A percentile compares a stretch with the other conserved stretches of the same genome.
Conservation (phyloP, 2,329 filamentous ascomycete genomes). For the Balansia obtecta region DNA sequence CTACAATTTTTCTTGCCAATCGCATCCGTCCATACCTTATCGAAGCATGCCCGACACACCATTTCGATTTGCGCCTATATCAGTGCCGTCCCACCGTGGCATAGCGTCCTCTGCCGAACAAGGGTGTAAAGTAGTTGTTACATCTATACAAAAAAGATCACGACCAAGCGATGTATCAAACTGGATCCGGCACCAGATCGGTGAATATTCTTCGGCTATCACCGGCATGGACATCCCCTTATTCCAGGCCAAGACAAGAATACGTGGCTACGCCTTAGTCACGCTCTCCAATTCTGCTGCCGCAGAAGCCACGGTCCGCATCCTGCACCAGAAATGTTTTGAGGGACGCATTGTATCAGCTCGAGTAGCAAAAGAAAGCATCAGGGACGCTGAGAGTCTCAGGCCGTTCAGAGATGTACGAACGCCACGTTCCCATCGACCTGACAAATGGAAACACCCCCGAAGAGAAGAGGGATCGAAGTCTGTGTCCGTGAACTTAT, state of each 20-base stretch:
- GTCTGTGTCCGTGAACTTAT: neutral
- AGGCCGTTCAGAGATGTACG: neutral
- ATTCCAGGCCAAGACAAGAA: conserved; percentile 11
- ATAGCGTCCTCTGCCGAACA: conserved; percentile 6
- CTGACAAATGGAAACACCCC: neutral
- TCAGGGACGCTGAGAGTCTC: neutral
- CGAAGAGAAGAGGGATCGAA: neutral
- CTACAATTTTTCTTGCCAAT: neutral
- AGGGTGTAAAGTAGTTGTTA: conserved; percentile 14
- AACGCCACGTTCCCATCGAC: neutral
- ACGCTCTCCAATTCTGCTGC: conserved; percentile 12
- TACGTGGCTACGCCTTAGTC: conserved; percentile 16
- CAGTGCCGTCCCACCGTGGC: neutral
- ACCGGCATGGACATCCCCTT: conserved; percentile 15
- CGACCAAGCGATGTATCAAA: conserved; percentile 12
- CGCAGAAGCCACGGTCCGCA: conserved; percentile 13
- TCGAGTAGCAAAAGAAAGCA: neutral
- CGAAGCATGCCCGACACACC: neutral
- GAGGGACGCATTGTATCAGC: conserved; percentile 12
- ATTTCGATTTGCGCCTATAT: neutral
- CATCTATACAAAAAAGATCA: conserved; percentile 14
- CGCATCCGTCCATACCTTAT: neutral
- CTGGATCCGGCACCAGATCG: conserved; percentile 17
- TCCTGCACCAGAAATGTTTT: conserved; percentile 16
- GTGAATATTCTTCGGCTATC: conserved; percentile 10